Evolutionary conservation across 441 rosid genomes (phyloP).

Genomic region (Melastoma candidum): DNA sequence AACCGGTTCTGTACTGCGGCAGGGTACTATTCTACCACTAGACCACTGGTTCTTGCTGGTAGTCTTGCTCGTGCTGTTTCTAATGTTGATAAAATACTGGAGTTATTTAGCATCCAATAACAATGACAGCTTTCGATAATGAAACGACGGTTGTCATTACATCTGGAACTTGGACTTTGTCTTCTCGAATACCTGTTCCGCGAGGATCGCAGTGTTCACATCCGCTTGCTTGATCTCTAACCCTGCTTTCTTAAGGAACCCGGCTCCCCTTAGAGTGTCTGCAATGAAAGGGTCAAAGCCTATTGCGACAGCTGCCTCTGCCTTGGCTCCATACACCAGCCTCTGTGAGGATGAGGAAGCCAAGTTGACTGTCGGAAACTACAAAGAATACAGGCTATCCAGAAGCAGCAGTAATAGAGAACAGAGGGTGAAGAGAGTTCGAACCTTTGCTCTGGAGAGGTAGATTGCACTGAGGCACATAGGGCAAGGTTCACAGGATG

Average conservation of each 20-base stretch:
- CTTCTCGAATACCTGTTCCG: constrained; percentile 3
- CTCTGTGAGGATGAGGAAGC: constrained; percentile 6
- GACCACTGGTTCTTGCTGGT: no score
- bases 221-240: constrained; percentile 6
- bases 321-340: constrained; percentile 22
- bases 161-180: constrained; percentile 7
- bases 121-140: no score
- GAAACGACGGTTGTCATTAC: neutral
- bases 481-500: constrained; percentile 95
- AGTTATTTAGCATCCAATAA: no score
- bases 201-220: neutral
- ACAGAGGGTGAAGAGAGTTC: neutral
- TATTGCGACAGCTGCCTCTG: constrained; percentile 17
- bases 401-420: no score
- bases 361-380: no score
- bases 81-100: no score
- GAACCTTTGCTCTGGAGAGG: constrained; percentile 80
- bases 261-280: constrained; percentile 12
- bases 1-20: constrained; percentile 12
- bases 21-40: constrained; percentile 4
- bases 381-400: no score
- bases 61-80: no score
- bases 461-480: constrained; percentile 70
- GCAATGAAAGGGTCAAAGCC: constrained; percentile 8
- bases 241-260: constrained; percentile 10